Evolutionary conservation across 805 yeast species (phyloP).

Genomic region (Debaryomyces castellii): DNA sequence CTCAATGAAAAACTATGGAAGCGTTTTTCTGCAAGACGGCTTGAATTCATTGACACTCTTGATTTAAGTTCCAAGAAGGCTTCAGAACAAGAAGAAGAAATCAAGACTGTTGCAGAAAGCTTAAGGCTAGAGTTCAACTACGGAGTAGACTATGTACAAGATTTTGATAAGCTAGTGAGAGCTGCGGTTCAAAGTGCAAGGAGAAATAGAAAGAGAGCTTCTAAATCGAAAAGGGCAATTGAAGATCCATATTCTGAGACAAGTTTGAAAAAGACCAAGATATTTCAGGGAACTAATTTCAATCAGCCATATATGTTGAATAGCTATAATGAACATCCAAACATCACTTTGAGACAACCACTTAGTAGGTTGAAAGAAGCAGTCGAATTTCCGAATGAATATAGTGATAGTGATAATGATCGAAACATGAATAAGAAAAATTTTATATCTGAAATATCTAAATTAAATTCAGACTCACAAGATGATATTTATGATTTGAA

Average conservation of each 20-base stretch:
- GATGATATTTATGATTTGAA: conserved; percentile 35
- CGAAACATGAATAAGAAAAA: neutral
- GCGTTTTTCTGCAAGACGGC: conserved; percentile 82
- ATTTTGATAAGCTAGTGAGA: conserved; percentile 85
- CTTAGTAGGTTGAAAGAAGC: neutral
- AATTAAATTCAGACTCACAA: conserved; percentile 30
- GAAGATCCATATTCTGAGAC: neutral
- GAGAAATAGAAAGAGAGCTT: conserved; percentile 75
- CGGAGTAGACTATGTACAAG: conserved; percentile 54
- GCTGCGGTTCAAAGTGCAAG: conserved; percentile 94
- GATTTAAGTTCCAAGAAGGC: conserved; percentile 71
- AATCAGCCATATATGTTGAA: neutral
- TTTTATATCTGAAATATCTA: conserved; percentile 36
- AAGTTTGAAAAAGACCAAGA: neutral
- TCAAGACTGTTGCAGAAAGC: conserved; percentile 72
- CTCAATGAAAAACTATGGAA: conserved; percentile 85
- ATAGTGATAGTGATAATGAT: conserved; percentile 1
- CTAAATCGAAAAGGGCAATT: conserved; percentile 24
- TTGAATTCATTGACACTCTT: conserved; percentile 82
- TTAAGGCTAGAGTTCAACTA: conserved; percentile 78
- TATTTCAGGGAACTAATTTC: neutral
- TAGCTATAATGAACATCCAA: neutral
- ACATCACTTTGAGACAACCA: neutral
- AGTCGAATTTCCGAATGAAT: neutral
- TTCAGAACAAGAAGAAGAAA: conserved; percentile 85